Evolutionary conservation across 1,139 yeast genomes (phyloP), one percentile per base, ranked within the genome.

Genomic region (Magnusiomyces magnusii): DNA sequence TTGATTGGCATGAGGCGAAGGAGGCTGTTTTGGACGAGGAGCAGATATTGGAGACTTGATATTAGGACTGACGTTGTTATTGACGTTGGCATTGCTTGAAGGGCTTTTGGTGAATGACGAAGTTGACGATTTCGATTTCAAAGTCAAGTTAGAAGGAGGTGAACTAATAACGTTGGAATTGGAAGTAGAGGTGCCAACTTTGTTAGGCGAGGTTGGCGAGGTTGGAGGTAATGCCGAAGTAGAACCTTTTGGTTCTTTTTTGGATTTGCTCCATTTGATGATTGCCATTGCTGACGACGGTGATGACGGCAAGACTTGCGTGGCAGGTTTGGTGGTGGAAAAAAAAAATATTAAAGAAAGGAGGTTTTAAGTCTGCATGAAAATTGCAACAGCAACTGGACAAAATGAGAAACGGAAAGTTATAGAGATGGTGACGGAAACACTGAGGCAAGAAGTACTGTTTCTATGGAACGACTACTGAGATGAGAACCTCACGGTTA

Each of bases 281-380:
- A 67, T 67, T 23, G 69, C 69, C 70, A 67, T 67, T 17, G 44
- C 25, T 31, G 36, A 31, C 36, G 36, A n/a, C n/a, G n/a, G n/a
- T n/a, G n/a, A n/a, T n/a, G n/a, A n/a, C n/a, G n/a, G n/a, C n/a
- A n/a, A n/a, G n/a, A n/a, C n/a, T n/a, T n/a, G n/a, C n/a, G n/a
- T n/a, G 36, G 7, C 36, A 31, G 36, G 7, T 13, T 31, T 31
- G 36, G 13, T 13, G 36, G 7, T 31, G 36, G 13, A 31, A 31
- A 31, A 31, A 31, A 31, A 31, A 31, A 31, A 31, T 7, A 31
- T 7, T 7, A 31, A 31, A 31, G 36, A 31, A 31, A 31, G 36
- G 36, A 31, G 36, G 36, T 31, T 31, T 31, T 13, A 13, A 31
- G 10, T 13, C 36, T 31, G 36, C 36, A 31, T 31, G 36, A 31